Evolutionary conservation across 1,284 basidiomycete species (phyloP), one percentile per base, ranked within the genome.

Genomic region (Violaceomyces palustris): DNA sequence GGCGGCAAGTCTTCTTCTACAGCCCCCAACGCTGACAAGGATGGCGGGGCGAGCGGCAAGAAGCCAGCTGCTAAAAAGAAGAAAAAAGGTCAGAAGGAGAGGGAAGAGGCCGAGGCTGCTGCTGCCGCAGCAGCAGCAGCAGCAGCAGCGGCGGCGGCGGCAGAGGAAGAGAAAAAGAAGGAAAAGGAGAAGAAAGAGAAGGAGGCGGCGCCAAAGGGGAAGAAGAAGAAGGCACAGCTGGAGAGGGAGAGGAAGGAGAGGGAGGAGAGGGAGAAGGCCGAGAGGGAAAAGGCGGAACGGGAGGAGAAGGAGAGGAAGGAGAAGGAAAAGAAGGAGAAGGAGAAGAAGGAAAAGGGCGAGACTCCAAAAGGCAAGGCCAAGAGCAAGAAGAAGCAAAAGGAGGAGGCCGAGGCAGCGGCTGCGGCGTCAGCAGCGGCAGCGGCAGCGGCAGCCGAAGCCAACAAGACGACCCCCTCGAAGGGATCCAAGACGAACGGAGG

Each of bases 221-320:
- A 62, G 45, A 64, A 59, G 25, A 69, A 66, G 33, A 55, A 57
- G 32, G 50, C 61, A 32, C 51, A 52, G 21, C 50, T 51, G 25
- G 50, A 53, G 30, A 49, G 42, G 33, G 52, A 50, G 42, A 37
- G 45, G 30, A 46, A 45, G 45, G 56, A 57, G 40, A 50, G 42
- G 35, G 57, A 61, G 37, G 56, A 49, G 38, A 50, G 49, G 28
- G 61, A 52, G 37, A 60, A 76, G 5, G 73, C 56, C 25, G 51
- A 62, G 45, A 50, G 51, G 38, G 57, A 61, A 31, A 54, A 45
- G 35, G 45, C 51, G 39, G 52, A 57, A 36, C 43, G 48, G 22
- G 35, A 68, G 48, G 58, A 57, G 40, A 54, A 55, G 39, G 57
- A 56, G 44, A 43, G 42, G 24, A 35, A 27, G 37, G 12, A 21